Evolutionary conservation across 805 yeast genomes (phyloP).

Genomic region (Schwanniomyces sp.): DNA sequence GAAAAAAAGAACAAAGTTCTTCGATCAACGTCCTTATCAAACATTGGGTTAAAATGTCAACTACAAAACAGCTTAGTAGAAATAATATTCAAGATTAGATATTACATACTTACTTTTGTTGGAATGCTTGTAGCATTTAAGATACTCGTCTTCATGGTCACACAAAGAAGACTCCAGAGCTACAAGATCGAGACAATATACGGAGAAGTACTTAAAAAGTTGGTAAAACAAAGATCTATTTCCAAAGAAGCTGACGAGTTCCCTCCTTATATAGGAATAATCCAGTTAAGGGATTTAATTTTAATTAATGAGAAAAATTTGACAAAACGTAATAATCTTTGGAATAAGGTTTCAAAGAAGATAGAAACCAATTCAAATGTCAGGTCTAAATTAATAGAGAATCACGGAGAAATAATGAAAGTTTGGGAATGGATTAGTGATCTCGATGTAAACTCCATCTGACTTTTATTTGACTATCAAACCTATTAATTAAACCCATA

Average conservation of each 20-base stretch:
- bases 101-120: slow-evolving; percentile 11
- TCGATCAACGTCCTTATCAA: slow-evolving; percentile 72
- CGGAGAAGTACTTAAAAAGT: slow-evolving; percentile 47
- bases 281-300: slow-evolving; percentile 69
- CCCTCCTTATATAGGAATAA: slow-evolving; percentile 58
- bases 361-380: slow-evolving; percentile 71
- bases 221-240: slow-evolving; percentile 45
- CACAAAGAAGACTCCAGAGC: slow-evolving; percentile 36
- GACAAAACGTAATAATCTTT: slow-evolving; percentile 44
- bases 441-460: slow-evolving; percentile 5
- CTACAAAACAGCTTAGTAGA: slow-evolving; percentile 51
- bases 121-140: slow-evolving; percentile 19
- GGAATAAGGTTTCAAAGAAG: slow-evolving; percentile 56
- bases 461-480: neutral
- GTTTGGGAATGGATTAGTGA: slow-evolving; percentile 82
- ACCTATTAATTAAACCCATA: neutral
- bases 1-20: slow-evolving; percentile 50
- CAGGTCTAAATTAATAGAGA: slow-evolving; percentile 60
- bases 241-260: slow-evolving; percentile 25
- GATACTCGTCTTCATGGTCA: slow-evolving; percentile 23
- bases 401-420: slow-evolving; percentile 83
- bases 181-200: slow-evolving; percentile 46
- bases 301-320: slow-evolving; percentile 42
- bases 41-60: slow-evolving; percentile 58
- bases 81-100: slow-evolving; percentile 26